These are phyloP conservation scores for Dactylellina haptotyla DNA, from an alignment of 2,329 filamentous ascomycete species.

Conservation along the genomic window DNA sequence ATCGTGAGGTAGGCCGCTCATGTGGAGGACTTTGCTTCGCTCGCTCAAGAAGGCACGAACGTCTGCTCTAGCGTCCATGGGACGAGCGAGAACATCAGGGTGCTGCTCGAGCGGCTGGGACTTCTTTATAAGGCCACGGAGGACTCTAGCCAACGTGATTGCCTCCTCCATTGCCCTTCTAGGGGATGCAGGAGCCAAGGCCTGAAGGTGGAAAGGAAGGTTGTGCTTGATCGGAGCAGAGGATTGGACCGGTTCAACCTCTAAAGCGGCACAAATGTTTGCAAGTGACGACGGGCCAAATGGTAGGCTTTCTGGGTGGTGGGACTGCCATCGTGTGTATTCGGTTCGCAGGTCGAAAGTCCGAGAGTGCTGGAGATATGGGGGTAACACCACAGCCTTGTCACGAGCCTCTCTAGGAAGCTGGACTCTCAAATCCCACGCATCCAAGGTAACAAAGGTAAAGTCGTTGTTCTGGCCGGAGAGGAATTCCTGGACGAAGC, in stretches of 20 bases:
- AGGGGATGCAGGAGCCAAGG: constrained; percentile 91
- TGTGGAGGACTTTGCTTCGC: constrained; percentile 96
- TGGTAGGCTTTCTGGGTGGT: constrained; percentile 95
- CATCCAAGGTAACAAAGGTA: constrained; percentile 96
- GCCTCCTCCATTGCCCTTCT: constrained; percentile 98
- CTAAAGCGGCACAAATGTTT: constrained; percentile 97
- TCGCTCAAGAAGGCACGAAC: constrained; percentile 95
- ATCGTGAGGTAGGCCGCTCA: constrained; percentile 96
- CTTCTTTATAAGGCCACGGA: constrained; percentile 92
- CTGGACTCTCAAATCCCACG: constrained; percentile 98
- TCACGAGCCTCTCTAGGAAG: constrained; percentile 96
- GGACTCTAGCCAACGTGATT: constrained; percentile 89
- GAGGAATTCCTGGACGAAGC: constrained; percentile 91
- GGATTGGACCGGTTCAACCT: constrained; percentile 96
- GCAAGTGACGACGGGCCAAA: constrained; percentile 95
- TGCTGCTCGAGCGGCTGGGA: constrained; percentile 94
- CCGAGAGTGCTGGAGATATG: constrained; percentile 96
- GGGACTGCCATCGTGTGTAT: constrained; percentile 98
- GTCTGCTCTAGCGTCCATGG: constrained; percentile 96
- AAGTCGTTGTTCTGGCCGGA: constrained; percentile 93
- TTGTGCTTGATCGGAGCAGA: constrained; percentile 99
- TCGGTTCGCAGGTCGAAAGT: constrained; percentile 97
- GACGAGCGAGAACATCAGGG: constrained; percentile 90
- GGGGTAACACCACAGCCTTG: constrained; percentile 94
- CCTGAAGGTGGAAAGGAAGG: constrained; percentile 95